Percentiles rank a stretch among this genome's conserved stretches.
These are phyloP conservation scores for Beverwykella pulmonaria DNA, from an alignment of 495 filamentous ascomycete genomes.

Conservation along the genomic window DNA sequence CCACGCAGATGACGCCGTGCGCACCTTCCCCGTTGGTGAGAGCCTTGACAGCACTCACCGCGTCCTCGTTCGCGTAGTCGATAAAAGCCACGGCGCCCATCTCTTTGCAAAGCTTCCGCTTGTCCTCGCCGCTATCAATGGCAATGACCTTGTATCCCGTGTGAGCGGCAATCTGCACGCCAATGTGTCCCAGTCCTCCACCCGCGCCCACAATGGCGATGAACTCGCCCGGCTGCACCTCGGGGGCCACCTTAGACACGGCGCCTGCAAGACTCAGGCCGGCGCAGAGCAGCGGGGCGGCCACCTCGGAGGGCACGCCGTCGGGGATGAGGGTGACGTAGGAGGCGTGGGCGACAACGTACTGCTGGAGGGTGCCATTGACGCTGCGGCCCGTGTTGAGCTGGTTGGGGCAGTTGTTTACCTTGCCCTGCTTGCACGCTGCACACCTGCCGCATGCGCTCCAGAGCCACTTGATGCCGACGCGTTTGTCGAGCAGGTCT, in stretches of 20 bases:
- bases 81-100: constrained; percentile 73
- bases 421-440: constrained; percentile 67
- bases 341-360: constrained; percentile 78
- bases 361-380: constrained; percentile 90
- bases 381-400: constrained; percentile 83
- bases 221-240: constrained; percentile 65
- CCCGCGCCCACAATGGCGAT: constrained; percentile 88
- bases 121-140: constrained; percentile 77
- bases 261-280: constrained; percentile 81
- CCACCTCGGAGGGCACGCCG: constrained; percentile 57
- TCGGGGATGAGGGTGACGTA: constrained; percentile 82
- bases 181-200: constrained; percentile 80
- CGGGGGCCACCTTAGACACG: constrained; percentile 17
- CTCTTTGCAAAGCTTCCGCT: constrained; percentile 78
- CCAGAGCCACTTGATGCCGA: constrained; percentile 54
- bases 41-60: constrained; percentile 16
- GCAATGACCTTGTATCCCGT: constrained; percentile 80
- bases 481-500: constrained; percentile 74
- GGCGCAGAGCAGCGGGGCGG: constrained; percentile 83
- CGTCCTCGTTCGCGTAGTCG: constrained; percentile 67
- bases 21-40: constrained; percentile 34
- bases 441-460: constrained; percentile 28
- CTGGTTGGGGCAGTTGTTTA: constrained; percentile 68
- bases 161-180: constrained; percentile 77
- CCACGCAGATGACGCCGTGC: too few species aligned